Evolutionary conservation across 176 grass and related monocot species (phyloP).

Genomic region (Saccharum spontaneum): DNA sequence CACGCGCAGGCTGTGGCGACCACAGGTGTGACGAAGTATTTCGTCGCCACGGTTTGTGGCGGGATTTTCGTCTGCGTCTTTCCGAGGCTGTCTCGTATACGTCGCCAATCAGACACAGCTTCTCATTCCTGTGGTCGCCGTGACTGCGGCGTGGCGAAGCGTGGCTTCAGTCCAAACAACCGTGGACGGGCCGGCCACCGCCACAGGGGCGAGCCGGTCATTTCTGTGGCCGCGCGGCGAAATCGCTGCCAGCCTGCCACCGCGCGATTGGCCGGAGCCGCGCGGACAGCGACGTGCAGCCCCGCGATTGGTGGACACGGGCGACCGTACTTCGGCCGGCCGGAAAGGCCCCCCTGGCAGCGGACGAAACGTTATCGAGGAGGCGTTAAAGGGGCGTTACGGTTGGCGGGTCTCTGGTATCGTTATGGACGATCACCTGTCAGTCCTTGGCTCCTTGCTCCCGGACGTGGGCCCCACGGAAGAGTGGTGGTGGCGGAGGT

Average conservation of each 20-base stretch:
- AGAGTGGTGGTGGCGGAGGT: background rate
- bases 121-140: too few relatives aligned
- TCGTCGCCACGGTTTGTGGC: too few relatives aligned
- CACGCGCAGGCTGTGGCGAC: too few relatives aligned
- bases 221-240: accelerated
- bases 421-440: background rate
- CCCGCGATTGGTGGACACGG: background rate
- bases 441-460: background rate
- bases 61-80: too few relatives aligned
- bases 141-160: too few relatives aligned
- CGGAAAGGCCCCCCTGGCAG: background rate
- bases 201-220: background rate
- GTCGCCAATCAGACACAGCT: too few relatives aligned
- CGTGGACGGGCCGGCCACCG: background rate
- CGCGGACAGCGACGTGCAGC: background rate
- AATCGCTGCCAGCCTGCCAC: background rate
- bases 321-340: background rate
- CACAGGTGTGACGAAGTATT: too few relatives aligned
- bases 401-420: background rate
- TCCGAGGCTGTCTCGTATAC: too few relatives aligned
- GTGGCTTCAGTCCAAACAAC: too few relatives aligned
- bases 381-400: slow-evolving; percentile 21
- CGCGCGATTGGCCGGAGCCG: background rate
- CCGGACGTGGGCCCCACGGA: background rate
- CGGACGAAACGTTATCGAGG: background rate